Base-by-base conservation (phyloP, 2,329 filamentous ascomycete species). In the Simplicillium sp. region DNA sequence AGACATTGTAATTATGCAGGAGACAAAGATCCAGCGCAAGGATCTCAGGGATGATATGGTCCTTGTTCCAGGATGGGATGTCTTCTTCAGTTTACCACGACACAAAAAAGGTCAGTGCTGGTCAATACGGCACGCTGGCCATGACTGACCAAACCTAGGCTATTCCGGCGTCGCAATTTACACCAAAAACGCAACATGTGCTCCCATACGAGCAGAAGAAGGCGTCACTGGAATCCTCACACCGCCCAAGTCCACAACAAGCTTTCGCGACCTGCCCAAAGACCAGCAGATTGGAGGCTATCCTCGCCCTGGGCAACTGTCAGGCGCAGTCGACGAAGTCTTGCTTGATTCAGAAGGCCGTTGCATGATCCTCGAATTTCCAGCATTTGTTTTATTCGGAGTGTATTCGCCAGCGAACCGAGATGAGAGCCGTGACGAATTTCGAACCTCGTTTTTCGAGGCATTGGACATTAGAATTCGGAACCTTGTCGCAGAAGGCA, bases 141-240 rank as follows among this genome's bases (percentile, higher is more conserved):
- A 18, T n/a, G 29, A 36, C 39, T 44, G 33, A 44, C 39, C 18
- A 6, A 4, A 14, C 11, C 9, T 40, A 94, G 88, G 92, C 17
- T 98, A 97, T 58, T 94, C 90, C 18, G 92, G 92, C 2, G 90
- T 98, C 2, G 92, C 84, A 3, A 87, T 98, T 29, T 98, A 96
- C 63, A 96, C 89, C 1, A 78, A 87, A n/a, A 92, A 85, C 56
- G 74, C 84, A 4, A 82, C 77, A 29, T 97, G 92, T 59, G 77
- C 81, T 3, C 92, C 92, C 0, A 85, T 96, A 18, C 79, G 83
- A 45, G 90, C 89, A 3, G 92, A 98, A 63, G 90, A 97, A 66
- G 92, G 92, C n/a, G 71, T 98, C 40, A 83, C 87, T 0, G 92
- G 92, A 13, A 68, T 87, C 5, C 73, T 96, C 12, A 81, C 75